Conservation (phyloP, 2,329 filamentous ascomycete genomes). For the Byssothecium circinans region DNA sequence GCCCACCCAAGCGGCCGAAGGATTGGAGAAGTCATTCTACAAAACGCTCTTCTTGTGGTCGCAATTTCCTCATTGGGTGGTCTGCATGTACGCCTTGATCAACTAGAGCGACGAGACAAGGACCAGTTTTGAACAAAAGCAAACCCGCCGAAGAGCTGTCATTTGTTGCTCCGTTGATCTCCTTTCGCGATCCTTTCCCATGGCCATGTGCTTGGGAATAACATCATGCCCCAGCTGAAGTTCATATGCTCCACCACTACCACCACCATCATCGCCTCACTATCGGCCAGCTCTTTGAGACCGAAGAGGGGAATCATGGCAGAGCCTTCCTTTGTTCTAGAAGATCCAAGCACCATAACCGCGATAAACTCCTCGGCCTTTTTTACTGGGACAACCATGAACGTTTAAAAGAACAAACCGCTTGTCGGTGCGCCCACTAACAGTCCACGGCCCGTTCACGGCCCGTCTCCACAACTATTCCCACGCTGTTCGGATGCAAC, state of each 20-base stretch:
- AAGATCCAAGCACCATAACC: not conserved
- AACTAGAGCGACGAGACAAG: conserved; percentile 4
- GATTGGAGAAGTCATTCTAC: conserved; percentile 5
- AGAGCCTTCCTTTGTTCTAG: not conserved
- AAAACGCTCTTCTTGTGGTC: conserved; percentile 8
- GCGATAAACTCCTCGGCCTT: not conserved
- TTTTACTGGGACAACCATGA: conserved; percentile 11
- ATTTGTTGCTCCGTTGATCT: not conserved
- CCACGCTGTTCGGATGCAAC: not conserved
- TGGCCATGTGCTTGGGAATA: conserved; percentile 26
- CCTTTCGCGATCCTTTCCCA: conserved; percentile 21
- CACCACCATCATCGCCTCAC: conserved; percentile 7
- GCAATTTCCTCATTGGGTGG: conserved; percentile 16
- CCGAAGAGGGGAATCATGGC: too few relatives aligned
- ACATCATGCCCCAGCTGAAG: conserved; percentile 5
- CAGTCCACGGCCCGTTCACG: conserved; percentile 15
- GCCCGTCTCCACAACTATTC: conserved; percentile 8
- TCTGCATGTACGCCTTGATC: conserved; percentile 22
- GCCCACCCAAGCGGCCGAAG: conserved; percentile 3
- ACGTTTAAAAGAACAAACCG: conserved; percentile 13
- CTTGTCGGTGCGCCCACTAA: conserved; percentile 12
- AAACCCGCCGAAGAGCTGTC: not conserved
- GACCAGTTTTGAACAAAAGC: not conserved
- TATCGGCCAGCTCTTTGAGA: conserved; percentile 1
- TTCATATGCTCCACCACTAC: not conserved